phyloP scores from a whole-genome alignment of 225 moss, liverwort and hornwort species.

The Anthoceros angustus region DNA sequence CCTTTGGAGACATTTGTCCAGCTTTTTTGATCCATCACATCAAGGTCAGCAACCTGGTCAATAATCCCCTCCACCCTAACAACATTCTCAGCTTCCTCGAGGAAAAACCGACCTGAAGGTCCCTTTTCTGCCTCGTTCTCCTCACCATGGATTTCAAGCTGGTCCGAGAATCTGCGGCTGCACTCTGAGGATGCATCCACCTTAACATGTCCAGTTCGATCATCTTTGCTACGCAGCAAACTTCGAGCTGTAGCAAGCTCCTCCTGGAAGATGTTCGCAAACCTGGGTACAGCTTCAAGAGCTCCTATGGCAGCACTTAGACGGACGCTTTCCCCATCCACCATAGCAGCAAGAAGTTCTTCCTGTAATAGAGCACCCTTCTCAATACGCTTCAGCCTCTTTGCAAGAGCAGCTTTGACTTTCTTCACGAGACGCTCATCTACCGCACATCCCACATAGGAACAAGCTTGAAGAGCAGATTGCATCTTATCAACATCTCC shows the following conservation, averaged over 20 bases:
- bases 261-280: not conserved
- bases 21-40: not conserved
- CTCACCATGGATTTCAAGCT: no score
- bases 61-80: not conserved
- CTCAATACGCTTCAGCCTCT: constrained; percentile 9
- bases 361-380: constrained; percentile 6
- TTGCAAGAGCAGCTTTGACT: constrained; percentile 9
- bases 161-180: no score
- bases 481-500: constrained; percentile 9
- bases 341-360: constrained; percentile 6
- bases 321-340: constrained; percentile 1
- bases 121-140: no score
- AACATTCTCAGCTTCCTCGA: not conserved
- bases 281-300: constrained; percentile 8
- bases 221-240: no score
- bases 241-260: constrained; percentile 5
- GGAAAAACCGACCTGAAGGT: not conserved
- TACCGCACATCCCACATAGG: constrained; percentile 2
- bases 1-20: constrained; percentile 9
- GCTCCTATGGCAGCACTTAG: constrained; percentile 5
- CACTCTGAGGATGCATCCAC: no score
- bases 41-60: not conserved
- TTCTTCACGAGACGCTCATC: constrained; percentile 9
- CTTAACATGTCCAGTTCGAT: no score
- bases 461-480: constrained; percentile 7